Base-by-base conservation (phyloP, 352 stramenopile genomes). In the Globisporangium nodosum region DNA sequence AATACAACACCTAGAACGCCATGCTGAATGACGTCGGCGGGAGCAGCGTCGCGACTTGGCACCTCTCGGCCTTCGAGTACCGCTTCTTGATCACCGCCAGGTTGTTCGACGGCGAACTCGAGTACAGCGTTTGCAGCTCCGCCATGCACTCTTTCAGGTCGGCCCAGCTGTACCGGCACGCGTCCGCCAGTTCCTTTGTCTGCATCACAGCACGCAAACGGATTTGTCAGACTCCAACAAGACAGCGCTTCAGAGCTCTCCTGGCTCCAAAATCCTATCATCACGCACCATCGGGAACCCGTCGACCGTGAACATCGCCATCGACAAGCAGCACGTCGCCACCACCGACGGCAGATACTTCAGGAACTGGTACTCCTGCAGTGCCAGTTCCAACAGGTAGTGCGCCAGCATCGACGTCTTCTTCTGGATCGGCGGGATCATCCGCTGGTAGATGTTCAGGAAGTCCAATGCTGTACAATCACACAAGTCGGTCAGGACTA, bases 291-390 rank as follows among this genome's bases (percentile, higher is more conserved):
- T 92, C 12, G 85, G 76, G 33, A 88, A 91, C 33, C 85, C 83
- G 27, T 92, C 81, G 30, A 92, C 70, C 1, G 80, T 91, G 66
- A 81, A 92, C 82, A 96, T 87, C 30, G 84, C 81, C 78, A 96
- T 86, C 33, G 82, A 94, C 1, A 96, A 57, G 33, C 81, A 92
- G 69, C 85, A 93, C 21, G 84, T 75, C 3, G 84, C 87, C 3
- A 95, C 86, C n/a, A 91, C 72, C 12, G 87, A 96, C 13, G 87
- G 87, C 49, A 91, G 59, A 51, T 88, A 90, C 54, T 88, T 85
- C 53, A 94, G 63, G 63, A 96, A 95, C 61, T 91, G 78, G 54
- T 94, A 92, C 63, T 96, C 87, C 65, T 96, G 87, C 7, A 96
- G 69, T 30, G 85, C 85, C 50, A 96, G 65, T 53, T 96, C 88